Evolutionary conservation across 2,329 filamentous ascomycete species (phyloP), one percentile per base, ranked within the genome.

Genomic region (Fusarium setosum): DNA sequence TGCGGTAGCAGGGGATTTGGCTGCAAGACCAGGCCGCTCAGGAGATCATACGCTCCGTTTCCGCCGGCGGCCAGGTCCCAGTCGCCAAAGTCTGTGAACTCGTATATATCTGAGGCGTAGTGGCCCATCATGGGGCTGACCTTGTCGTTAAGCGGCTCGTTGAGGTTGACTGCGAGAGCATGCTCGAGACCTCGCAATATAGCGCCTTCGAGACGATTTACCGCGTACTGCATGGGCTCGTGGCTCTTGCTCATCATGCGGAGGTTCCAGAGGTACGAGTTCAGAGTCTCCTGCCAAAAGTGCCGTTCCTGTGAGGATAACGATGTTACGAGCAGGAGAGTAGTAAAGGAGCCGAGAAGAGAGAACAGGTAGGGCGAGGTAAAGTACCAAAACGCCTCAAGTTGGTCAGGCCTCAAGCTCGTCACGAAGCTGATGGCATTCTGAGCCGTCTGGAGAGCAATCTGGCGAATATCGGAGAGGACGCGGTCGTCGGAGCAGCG

Each of bases 381-480:
- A 48, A 74, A 74, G 62, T 80, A 79, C 79, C 79, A 81, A 34
- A 81, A 80, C 15, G 76, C 76, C 34, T 79, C 76, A 10, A 81
- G 70, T 37, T 81, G 79, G 41, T 80, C 77, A 2, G 77, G 76
- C 10, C 72, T 71, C 32, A 74, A 37, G 18, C 51, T 69, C 20
- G 61, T 77, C 3, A 80, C 75, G 40, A 80, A 78, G 15, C 73
- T 72, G 59, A 74, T 73, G 18, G 77, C 77, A 38, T 60, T 69
- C 49, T 76, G 74, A 4, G 72, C 72, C 11, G 73, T 73, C 42
- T 76, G 72, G 2, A 76, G 67, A 3, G 73, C 71, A 15, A 73
- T 67, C 56, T 76, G 74, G 13, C 74, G 73, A 23, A 76, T 70
- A n/a, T 69, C 71, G 8, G 67, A 59, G 15, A 76, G 65, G 3